Base-by-base conservation (phyloP, 805 yeast genomes). In the Jamesozyma hellenica region DNA sequence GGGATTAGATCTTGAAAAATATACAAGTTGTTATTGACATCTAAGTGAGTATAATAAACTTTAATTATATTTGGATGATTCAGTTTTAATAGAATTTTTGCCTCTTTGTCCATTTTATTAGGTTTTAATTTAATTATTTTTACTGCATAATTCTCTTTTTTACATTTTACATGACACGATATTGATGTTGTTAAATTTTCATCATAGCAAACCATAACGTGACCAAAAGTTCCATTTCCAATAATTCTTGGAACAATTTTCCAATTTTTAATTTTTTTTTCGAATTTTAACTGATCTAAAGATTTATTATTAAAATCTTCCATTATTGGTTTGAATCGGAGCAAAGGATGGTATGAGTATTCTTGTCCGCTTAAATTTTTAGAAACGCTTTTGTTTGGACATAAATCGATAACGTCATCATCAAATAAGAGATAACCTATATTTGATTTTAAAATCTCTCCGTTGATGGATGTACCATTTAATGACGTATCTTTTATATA, bases 221-320 rank as follows among this genome's bases (percentile, higher is more conserved):
- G 65, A 1, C 83, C 82, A 63, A 74, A 77, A 0, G 80, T 70
- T 2, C 82, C 82, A 38, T 61, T 58, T 0, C 82, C 82, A 23
- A 76, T 51, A 4, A 70, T 47, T 23, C 61, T 60, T 3, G 68
- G 51, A 2, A 65, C 48, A 4, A 74, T 57, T 3, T 38, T 40
- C 82, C 82, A 76, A 29, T 35, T 29, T 2, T 52, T 49, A 11
- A 64, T 51, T 8, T 45, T 42, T 16, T 40, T 40, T 26, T 44
- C 41, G 12, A 61, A 49, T 3, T 46, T 45, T 39, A 56, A 45
- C 11, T 48, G 44, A 11, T 49, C 21, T 4, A 34, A 14, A 3
- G 40, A 10, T 2, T 30, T 17, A n/a, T 12, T 6, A 16, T 38
- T n/a, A 25, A 26, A n/a, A 7, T 23, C 16, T 25, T 32, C 41